These are phyloP conservation scores for Aspergillus homomorphus DNA, from an alignment of 495 filamentous ascomycete genomes.

Conservation along the genomic window DNA sequence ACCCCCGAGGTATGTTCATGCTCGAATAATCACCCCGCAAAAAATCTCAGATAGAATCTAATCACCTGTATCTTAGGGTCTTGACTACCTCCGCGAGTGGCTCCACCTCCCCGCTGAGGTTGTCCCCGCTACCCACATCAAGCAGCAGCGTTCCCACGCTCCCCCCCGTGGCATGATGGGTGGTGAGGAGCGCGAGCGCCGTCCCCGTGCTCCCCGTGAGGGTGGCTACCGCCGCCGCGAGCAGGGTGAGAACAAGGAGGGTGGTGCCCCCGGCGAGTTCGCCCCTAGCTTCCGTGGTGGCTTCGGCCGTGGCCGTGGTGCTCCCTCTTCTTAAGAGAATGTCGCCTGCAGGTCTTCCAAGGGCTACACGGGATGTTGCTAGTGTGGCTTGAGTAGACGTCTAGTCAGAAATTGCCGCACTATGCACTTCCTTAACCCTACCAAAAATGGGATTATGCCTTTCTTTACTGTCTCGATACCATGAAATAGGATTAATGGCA, in stretches of 20 bases:
- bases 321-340: slow-evolving; percentile 60
- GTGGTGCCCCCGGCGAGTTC: slow-evolving; percentile 91
- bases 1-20: slow-evolving; percentile 66
- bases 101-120: slow-evolving; percentile 99
- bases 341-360: slow-evolving; percentile 37
- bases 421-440: slow-evolving; percentile 25
- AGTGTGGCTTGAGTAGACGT: slow-evolving; percentile 34
- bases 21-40: too few relatives aligned
- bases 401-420: slow-evolving; percentile 30
- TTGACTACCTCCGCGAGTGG: slow-evolving; percentile 99
- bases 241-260: slow-evolving; percentile 83
- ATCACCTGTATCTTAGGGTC: slow-evolving; percentile 53
- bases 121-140: slow-evolving; percentile 98
- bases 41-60: not conserved
- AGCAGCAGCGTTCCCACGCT: slow-evolving; percentile 98
- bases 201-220: slow-evolving; percentile 81
- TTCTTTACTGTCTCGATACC: slow-evolving; percentile 23
- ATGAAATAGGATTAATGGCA: slow-evolving; percentile 35
- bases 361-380: slow-evolving; percentile 30
- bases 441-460: slow-evolving; percentile 30
- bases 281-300: slow-evolving; percentile 94
- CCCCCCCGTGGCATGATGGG: slow-evolving; percentile 98
- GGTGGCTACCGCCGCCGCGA: slow-evolving; percentile 90
- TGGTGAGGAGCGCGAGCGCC: slow-evolving; percentile 81
- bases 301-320: slow-evolving; percentile 85